Evolutionary conservation across 108 stramenopile genomes (phyloP), one percentile per base, ranked within the genome.

Genomic region (Schizochytrium sp.): DNA sequence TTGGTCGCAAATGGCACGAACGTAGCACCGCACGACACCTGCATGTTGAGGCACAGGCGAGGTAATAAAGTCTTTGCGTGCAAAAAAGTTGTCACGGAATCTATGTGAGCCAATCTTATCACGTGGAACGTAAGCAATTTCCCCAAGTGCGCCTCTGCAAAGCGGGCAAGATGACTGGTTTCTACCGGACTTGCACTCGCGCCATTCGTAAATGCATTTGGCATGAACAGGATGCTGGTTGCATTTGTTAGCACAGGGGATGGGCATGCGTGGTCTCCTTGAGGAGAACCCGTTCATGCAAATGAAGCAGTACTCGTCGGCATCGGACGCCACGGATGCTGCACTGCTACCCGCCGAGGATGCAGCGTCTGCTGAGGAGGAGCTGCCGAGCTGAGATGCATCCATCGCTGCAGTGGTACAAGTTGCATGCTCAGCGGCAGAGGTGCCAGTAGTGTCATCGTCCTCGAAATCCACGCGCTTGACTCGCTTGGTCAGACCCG

Each of bases 21-120:
- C 76, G 76, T 83, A 83, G 76, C 76, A 83, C n/a, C 76, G 76
- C 3, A 83, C 76, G 50, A 83, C 76, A n/a, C 76, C 76, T 17
- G 76, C 76, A 42, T 2, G 8, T 28, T 55, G 53, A 17, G 76
- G 76, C 5, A 83, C 76, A n/a, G 76, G 76, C 1, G 50, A 46
- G 0, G 76, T 83, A 53, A 83, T 46, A 83, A 83, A 83, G 53
- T 46, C 53, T 38, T 28, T 10, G 76, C 76, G 76, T 0, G 53
- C 47, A 1, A 3, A 17, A 53, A 83, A 40, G 28, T 44, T 69
- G 47, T 83, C 10, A 53, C 53, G 76, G 53, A 83, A 83, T 5
- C 76, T 47, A 42, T 83, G 76, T 38, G 76, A 83, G 15, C 76
- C 76, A 53, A 83, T 83, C 76, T 40, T 83, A 53, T 83, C 76